Evolutionary conservation across 139 green algal species (phyloP), one percentile per base, ranked within the genome.

Genomic region (Chlorella sp.): DNA sequence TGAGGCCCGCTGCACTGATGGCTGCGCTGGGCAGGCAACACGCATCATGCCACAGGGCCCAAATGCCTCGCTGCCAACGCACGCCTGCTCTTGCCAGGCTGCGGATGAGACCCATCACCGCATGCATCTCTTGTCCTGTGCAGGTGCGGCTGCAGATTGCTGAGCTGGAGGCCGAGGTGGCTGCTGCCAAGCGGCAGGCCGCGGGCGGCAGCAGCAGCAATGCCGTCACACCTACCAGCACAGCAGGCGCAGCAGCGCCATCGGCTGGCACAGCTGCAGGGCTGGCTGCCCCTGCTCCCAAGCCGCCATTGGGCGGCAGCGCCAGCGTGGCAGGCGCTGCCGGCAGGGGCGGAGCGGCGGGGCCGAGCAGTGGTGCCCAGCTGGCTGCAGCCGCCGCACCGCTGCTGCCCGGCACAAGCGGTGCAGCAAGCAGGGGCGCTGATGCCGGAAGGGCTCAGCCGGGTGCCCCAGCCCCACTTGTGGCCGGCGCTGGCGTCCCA

Each of bases 101-200:
- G 22, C 13, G 20, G 44, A 11, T 68, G 30, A 24, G 30, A 24
- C 60, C 20, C 20, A 68, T 24, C 6, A 6, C 60, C 6, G 6
- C 19, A 34, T 68, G 60, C 22, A 24, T 11, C 20, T 32, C 20
- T 32, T 68, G 6, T 32, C 60, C 60, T 68, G 40, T 17, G 36
- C 90, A 91, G 87, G 88, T 92, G 38, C 60, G 74, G 30, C 26
- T 32, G 20, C 73, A 78, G 74, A 73, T 87, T 14, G 62, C 64
- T 22, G 83, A 83, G 44, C 43, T 87, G 36, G 60, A 77, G 46
- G 44, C 65, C 11, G 58, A 87, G 62, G 44, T 87, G 73, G 68
- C 48, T 28, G 68, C 38, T 24, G 68, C 70, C 20, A 68, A 58
- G 72, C 72, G 17, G 30, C 26, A 76, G 28, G 16, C 41, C 38